Evolutionary conservation across 306 rosid species (phyloP), one percentile per base, ranked within the genome.

Genomic region (Styphnolobium japonicum): DNA sequence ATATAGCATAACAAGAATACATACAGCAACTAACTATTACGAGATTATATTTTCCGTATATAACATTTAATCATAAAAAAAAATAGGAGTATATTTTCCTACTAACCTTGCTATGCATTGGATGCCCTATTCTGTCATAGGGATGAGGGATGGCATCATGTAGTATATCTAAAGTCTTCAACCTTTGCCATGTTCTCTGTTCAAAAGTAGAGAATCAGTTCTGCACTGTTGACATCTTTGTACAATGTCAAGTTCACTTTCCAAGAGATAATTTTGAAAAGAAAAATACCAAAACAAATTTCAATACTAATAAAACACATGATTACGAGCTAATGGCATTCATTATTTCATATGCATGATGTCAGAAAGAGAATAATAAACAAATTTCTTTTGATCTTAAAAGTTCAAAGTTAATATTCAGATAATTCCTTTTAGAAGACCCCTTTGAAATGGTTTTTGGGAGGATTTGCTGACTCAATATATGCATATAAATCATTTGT

Each of bases 81-180:
- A 53, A 76, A 65, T 1, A 37, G 25, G 36, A 36, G 23, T 58
- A 14, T 27, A 46, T 46, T n/a, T n/a, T n/a, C n/a, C n/a, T n/a
- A n/a, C n/a, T n/a, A n/a, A n/a, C 97, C 93, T 90, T 92, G 67
- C 52, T 77, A 82, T 92, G 93, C 93, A 90, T 85, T 65, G 97
- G 97, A 84, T 90, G 96, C 23, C 96, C 97, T 48, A 80, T 73
- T 86, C 93, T 90, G 55, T 85, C 80, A 31, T 42, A 37, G 43
- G 92, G 92, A 88, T 86, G 86, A 71, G 93, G 97, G 77, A 88
- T 72, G 67, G 93, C 87, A 69, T 92, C 95, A 69, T 83, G 89
- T 77, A 92, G 97, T 81, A 92, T 81, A 83, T 86, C 84, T 42
- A 80, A 45, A 55, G 86, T 74, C 88, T 78, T 87, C 89, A 90